These are phyloP conservation scores for Actinomortierella ambigua DNA, from an alignment of 371 early-diverging fungal species.

Conservation along the genomic window DNA sequence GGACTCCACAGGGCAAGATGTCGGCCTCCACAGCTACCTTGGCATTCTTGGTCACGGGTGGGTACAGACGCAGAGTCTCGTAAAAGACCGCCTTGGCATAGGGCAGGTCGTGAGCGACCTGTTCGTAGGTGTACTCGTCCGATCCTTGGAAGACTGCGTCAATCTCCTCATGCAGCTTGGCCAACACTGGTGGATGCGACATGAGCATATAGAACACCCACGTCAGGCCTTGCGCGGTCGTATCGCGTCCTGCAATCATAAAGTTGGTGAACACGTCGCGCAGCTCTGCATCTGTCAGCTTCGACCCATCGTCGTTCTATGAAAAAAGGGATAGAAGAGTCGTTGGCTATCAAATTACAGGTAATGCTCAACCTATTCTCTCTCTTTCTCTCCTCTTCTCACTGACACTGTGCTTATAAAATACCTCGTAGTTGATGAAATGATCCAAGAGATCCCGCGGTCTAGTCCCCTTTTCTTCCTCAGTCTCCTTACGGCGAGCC, in stretches of 20 bases:
- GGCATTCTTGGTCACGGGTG: constrained; percentile 1
- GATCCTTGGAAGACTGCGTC: background rate
- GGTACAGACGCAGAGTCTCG: constrained; percentile 2
- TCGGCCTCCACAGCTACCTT: constrained; percentile 51
- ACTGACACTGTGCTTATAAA: too few species aligned
- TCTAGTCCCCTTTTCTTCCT: background rate
- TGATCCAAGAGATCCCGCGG: constrained; percentile 4
- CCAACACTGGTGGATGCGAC: background rate
- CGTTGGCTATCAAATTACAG: too few species aligned
- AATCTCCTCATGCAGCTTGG: background rate
- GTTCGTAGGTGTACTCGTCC: background rate
- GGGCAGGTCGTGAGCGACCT: constrained; percentile 1
- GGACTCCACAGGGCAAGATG: constrained; percentile 65
- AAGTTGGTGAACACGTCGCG: constrained; percentile 5
- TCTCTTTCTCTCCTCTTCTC: too few species aligned
- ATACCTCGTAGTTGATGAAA: background rate
- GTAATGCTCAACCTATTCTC: too few species aligned
- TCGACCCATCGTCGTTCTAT: constrained; percentile 1
- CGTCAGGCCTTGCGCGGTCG: constrained; percentile 7
- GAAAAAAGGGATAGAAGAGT: too few species aligned
- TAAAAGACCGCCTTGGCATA: constrained; percentile 7
- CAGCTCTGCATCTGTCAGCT: constrained; percentile 2
- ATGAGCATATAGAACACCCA: constrained; percentile 4
- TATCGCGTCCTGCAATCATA: constrained; percentile 7
- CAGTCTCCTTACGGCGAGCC: background rate